These are phyloP conservation scores for Hordeum vulgare DNA, from an alignment of 176 grass and related monocot genomes.

Conservation along the genomic window DNA sequence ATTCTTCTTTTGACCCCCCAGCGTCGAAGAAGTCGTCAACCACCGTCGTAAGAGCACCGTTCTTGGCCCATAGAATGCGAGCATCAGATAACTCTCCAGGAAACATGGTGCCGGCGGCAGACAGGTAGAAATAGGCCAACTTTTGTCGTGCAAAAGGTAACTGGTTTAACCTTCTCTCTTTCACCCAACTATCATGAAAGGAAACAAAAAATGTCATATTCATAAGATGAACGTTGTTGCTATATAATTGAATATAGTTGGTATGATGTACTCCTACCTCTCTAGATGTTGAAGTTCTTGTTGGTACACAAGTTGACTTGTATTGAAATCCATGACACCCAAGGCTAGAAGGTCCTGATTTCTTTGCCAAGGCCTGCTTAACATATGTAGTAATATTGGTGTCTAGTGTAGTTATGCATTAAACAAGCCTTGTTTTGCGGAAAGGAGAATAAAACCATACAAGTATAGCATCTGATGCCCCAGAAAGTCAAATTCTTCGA, in stretches of 20 bases:
- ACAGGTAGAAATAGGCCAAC: slow-evolving; percentile 48
- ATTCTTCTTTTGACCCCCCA: slow-evolving; percentile 47
- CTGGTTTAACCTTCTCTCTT: slow-evolving; percentile 48
- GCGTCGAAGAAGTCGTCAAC: slow-evolving; percentile 68
- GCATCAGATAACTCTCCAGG: slow-evolving; percentile 39
- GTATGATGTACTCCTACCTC: slow-evolving; percentile 22
- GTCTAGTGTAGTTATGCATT: neutral
- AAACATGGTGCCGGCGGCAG: slow-evolving; percentile 47
- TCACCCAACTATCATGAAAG: slow-evolving; percentile 47
- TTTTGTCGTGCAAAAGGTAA: slow-evolving; percentile 60
- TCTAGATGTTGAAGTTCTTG: slow-evolving; percentile 48
- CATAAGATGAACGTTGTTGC: neutral
- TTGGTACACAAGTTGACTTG: slow-evolving; percentile 23
- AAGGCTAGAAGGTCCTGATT: slow-evolving; percentile 36
- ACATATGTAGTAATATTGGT: neutral
- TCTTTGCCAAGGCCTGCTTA: slow-evolving; percentile 19
- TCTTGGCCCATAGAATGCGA: slow-evolving; percentile 50
- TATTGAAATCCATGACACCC: slow-evolving; percentile 39
- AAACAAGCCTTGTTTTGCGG: neutral
- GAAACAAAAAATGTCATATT: neutral
- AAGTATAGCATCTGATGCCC: neutral
- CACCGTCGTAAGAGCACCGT: slow-evolving; percentile 30
- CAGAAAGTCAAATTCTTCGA: neutral
- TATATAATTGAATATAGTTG: neutral
- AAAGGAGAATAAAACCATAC: neutral